Conservation (phyloP, 2,329 filamentous ascomycete genomes). For the Talaromyces sp. region DNA sequence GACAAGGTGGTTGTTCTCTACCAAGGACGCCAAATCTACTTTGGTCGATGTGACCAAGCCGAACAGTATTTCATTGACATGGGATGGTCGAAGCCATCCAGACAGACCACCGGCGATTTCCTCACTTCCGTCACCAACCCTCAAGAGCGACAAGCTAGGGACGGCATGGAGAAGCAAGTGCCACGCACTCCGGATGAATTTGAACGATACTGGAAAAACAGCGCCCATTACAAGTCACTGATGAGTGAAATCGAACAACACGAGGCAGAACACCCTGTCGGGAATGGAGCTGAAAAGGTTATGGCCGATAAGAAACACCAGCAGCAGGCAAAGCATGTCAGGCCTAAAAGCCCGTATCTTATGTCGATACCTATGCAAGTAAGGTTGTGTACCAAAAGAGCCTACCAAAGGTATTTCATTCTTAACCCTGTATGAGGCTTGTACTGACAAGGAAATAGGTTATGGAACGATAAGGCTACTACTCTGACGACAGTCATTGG, state of each 20-base stretch:
- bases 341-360: constrained; percentile 58
- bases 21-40: constrained; percentile 66
- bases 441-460: background rate
- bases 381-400: constrained; percentile 41
- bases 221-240: constrained; percentile 24
- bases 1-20: constrained; percentile 65
- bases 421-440: background rate
- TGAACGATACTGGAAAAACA: constrained; percentile 45
- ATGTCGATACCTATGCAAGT: constrained; percentile 73
- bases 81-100: constrained; percentile 65
- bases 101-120: constrained; percentile 73
- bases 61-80: constrained; percentile 63
- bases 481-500: constrained; percentile 61
- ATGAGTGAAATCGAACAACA: constrained; percentile 30
- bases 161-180: constrained; percentile 53
- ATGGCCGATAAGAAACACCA: constrained; percentile 18
- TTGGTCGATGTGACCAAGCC: constrained; percentile 57
- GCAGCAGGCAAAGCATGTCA: constrained; percentile 31
- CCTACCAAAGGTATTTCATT: constrained; percentile 8
- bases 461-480: constrained; percentile 65
- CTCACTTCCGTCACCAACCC: constrained; percentile 66
- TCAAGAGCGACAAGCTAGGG: constrained; percentile 50
- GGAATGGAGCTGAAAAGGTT: constrained; percentile 23
- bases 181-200: constrained; percentile 53
- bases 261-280: constrained; percentile 25